A percentile compares a stretch with the other conserved stretches of the same genome.
Conservation (phyloP, 2,329 filamentous ascomycete genomes). For the Aureobasidium lini region DNA sequence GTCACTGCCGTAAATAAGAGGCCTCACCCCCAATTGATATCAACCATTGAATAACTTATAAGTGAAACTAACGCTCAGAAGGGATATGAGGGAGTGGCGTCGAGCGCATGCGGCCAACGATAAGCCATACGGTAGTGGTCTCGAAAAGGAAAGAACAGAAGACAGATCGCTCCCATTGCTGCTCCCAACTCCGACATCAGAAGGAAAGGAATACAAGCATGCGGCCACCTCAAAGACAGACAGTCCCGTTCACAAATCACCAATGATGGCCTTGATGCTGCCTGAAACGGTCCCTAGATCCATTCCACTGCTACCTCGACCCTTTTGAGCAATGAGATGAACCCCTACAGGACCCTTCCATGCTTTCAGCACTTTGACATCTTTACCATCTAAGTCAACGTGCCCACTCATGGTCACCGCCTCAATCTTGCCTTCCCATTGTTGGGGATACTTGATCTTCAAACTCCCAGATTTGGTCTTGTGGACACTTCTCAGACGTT, state of each 20-base stretch:
- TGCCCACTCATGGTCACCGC: constrained; percentile 31
- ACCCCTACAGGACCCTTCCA: constrained; percentile 23
- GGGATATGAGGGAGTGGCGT: too few species aligned
- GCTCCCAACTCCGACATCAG: too few species aligned
- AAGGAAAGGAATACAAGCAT: too few species aligned
- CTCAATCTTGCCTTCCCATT: constrained; percentile 35
- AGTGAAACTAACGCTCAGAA: too few species aligned
- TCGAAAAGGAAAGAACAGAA: too few species aligned
- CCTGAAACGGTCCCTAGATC: constrained; percentile 26
- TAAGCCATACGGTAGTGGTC: too few species aligned
- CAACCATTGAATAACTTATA: too few species aligned
- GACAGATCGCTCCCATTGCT: too few species aligned
- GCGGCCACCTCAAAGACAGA: too few species aligned
- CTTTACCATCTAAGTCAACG: constrained; percentile 32
- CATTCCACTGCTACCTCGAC: constrained; percentile 27
- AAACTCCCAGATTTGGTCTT: constrained; percentile 30
- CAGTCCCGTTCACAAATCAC: constrained; percentile 12
- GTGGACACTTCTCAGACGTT: constrained; percentile 28
- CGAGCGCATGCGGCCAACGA: too few species aligned
- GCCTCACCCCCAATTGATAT: too few species aligned
- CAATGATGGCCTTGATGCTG: constrained; percentile 21
- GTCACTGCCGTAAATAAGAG: too few species aligned
- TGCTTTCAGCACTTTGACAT: constrained; percentile 27
- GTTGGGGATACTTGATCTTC: constrained; percentile 32
- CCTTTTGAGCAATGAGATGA: constrained; percentile 34